phyloP scores from a whole-genome alignment of 257 asterid species.

The Lycium barbarum region DNA sequence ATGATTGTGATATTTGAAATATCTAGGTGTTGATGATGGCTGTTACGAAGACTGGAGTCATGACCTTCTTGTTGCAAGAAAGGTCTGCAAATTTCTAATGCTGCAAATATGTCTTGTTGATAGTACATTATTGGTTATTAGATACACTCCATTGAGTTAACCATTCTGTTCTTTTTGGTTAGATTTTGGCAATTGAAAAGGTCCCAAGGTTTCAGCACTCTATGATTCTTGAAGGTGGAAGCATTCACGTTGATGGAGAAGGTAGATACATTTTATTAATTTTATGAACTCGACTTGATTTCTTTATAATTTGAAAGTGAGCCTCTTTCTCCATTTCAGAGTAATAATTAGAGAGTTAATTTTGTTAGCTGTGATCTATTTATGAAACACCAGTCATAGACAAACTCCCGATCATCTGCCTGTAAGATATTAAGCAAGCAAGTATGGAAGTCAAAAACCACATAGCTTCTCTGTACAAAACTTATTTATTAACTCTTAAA shows the following conservation, averaged over 20 bases:
- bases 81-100: constrained; percentile 57
- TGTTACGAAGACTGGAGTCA: constrained; percentile 83
- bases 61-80: constrained; percentile 81
- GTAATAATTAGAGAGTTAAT: background rate
- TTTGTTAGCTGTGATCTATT: background rate
- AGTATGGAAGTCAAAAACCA: constrained; percentile 10
- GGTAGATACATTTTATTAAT: constrained; percentile 48
- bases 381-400: constrained; percentile 12
- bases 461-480: background rate
- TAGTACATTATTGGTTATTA: constrained; percentile 16
- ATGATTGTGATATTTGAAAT: constrained; percentile 2
- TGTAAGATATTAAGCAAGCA: constrained; percentile 7
- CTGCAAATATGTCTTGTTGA: constrained; percentile 28
- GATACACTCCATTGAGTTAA: background rate
- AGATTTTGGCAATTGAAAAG: constrained; percentile 81
- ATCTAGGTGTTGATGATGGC: constrained; percentile 73
- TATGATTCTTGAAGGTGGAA: constrained; percentile 95
- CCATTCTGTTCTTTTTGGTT: constrained; percentile 28
- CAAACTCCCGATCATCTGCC: background rate
- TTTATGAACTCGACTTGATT: background rate
- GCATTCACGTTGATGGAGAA: constrained; percentile 97
- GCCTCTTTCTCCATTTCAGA: constrained; percentile 11
- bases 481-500: constrained; percentile 17
- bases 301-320: background rate
- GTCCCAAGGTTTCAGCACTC: constrained; percentile 81